Percentiles rank a stretch among this genome's conserved stretches.
Conservation (phyloP, 2,329 filamentous ascomycete genomes). For the Colletotrichum chrysophilum region DNA sequence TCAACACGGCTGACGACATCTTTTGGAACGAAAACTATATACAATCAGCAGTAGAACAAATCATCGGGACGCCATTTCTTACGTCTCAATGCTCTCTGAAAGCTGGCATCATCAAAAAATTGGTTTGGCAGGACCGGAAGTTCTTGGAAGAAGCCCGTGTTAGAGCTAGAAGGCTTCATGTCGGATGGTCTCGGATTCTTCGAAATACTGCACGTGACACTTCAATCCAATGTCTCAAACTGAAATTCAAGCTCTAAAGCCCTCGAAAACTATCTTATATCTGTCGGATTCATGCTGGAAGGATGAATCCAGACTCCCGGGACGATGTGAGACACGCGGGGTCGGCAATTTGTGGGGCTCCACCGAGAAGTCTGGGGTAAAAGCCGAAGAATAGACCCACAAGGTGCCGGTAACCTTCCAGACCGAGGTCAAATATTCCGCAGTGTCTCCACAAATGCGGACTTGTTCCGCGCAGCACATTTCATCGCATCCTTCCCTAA, state of each 20-base stretch:
- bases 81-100: constrained; percentile 59
- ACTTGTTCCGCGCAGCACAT: background rate
- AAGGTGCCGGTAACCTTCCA: background rate
- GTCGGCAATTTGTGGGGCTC: background rate
- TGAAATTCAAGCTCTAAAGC: too few relatives aligned
- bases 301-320: background rate
- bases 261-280: background rate
- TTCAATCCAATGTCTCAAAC: background rate
- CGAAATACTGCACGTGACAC: background rate
- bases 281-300: background rate
- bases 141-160: constrained; percentile 62
- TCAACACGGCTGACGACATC: constrained; percentile 42
- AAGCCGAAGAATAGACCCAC: background rate
- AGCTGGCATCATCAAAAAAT: constrained; percentile 58
- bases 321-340: background rate
- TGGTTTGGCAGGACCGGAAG: constrained; percentile 59
- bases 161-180: constrained; percentile 50
- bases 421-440: background rate
- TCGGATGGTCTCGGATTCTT: background rate
- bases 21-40: constrained; percentile 53
- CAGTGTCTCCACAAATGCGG: background rate
- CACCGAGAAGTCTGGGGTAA: background rate
- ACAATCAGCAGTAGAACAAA: background rate
- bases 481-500: background rate
- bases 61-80: constrained; percentile 21